Base-by-base conservation (phyloP, 2,329 filamentous ascomycete species). In the Colletotrichum sidae region DNA sequence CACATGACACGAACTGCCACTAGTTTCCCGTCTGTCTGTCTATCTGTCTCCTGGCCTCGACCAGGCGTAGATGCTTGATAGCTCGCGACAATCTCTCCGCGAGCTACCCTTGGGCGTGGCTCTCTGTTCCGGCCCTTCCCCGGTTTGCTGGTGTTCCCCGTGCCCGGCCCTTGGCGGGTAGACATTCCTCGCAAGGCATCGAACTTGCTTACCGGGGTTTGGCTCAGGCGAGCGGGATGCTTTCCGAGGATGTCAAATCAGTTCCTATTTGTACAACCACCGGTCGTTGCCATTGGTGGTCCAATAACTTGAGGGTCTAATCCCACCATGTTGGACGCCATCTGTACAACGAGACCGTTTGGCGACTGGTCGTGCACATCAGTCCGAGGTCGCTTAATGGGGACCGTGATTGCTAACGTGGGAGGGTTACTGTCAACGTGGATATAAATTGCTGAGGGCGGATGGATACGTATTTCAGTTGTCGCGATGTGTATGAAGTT, bases 1-100 rank as follows among this genome's bases (percentile, higher is more conserved):
- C 58, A 65, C 53, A 65, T 63, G 58, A 53, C 63, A 62, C 62
- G 15, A 35, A 54, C 47, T 63, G 17, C 56, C 35, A 49, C 47
- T 63, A 66, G 59, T 15, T 25, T 5, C 25, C 25, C 25, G 25
- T 25, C 25, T 25, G 25, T 25, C 25, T 25, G 25, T 25, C 25
- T 25, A 5, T 25, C 25, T 25, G 25, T 25, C 34, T 39, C n/a
- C 59, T 50, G 41, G 63, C 41, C 52, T 62, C 58, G 51, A 62
- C 42, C 42, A 41, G 34, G 39, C 41, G 12, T 13, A n/a, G 46
- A 52, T 45, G 42, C 42, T 15, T 37, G 58, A 25, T 25, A 46
- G 62, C 47, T 47, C 17, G 63, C 47, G 63, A 62, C 46, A 44
- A 37, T 51, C 60, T 51, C 45, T 52, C 52, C 58, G 49, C 58